Conservation (phyloP, 352 stramenopile species). For the Globisporangium ultimum region DNA sequence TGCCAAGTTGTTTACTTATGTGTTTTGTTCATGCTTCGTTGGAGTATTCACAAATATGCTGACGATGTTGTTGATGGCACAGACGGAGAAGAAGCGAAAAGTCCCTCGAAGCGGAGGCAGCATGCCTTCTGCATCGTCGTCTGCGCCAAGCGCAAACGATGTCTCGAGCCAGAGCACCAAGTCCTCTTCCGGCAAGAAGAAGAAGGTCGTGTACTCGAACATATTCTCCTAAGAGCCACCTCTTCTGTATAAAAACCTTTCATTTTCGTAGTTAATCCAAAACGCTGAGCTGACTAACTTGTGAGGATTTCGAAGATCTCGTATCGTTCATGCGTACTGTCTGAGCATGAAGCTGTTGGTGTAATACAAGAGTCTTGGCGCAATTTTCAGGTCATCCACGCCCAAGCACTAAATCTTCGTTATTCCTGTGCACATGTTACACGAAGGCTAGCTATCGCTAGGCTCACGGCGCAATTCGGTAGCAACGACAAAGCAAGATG, state of each 20-base stretch:
- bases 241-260: not conserved
- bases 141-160: constrained; percentile 7
- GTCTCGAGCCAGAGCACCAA: constrained; percentile 13
- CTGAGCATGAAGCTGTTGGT: too few relatives aligned
- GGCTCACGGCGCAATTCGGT: too few relatives aligned
- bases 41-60: not conserved
- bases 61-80: constrained; percentile 1
- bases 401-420: too few relatives aligned
- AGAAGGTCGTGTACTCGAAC: constrained; percentile 80
- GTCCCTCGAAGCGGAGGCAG: constrained; percentile 13
- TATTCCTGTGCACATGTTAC: too few relatives aligned
- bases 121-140: not conserved
- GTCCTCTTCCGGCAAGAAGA: constrained; percentile 47
- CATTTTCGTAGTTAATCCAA: not conserved
- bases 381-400: too few relatives aligned
- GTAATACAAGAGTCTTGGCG: too few relatives aligned
- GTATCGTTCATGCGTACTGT: too few relatives aligned
- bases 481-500: too few relatives aligned
- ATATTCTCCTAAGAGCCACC: constrained; percentile 43
- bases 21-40: not conserved
- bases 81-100: constrained; percentile 73
- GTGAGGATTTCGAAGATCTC: too few relatives aligned
- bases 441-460: too few relatives aligned
- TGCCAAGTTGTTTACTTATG: not conserved
- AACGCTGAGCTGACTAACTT: not conserved